phyloP scores from a whole-genome alignment of 176 grass and related monocot species.

The Cenchrus americanus region DNA sequence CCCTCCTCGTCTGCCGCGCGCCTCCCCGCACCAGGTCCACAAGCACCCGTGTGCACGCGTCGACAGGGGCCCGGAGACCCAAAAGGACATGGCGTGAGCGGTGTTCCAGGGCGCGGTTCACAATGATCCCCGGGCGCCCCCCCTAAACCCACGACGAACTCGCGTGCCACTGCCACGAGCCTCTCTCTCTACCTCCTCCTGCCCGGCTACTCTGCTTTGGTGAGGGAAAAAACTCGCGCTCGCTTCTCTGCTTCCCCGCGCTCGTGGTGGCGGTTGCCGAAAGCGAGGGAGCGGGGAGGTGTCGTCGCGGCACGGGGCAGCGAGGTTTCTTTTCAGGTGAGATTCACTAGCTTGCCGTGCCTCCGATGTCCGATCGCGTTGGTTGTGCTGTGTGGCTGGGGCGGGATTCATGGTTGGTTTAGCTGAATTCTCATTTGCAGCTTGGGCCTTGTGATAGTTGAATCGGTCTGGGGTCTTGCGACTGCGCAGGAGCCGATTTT shows the following conservation, averaged over 20 bases:
- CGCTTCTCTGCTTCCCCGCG: neutral
- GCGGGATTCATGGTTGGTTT: slow-evolving; percentile 18
- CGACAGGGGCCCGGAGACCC: neutral
- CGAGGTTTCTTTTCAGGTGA: neutral
- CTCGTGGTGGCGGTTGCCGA: slow-evolving; percentile 5
- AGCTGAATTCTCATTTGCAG: neutral
- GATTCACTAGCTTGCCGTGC: neutral
- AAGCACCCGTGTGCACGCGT: neutral
- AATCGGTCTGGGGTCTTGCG: neutral
- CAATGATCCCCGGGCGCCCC: neutral
- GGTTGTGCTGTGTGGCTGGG: neutral
- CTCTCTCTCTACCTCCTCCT: too few relatives aligned
- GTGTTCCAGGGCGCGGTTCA: neutral
- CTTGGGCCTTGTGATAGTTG: neutral
- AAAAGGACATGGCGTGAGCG: too few relatives aligned
- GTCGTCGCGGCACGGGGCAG: slow-evolving; percentile 5
- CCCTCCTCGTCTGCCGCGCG: neutral
- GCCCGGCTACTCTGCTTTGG: too few relatives aligned
- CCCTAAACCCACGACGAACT: slow-evolving; percentile 27
- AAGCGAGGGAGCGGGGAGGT: neutral
- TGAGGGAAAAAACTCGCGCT: too few relatives aligned
- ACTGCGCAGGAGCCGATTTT: neutral
- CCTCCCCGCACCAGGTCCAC: slow-evolving; percentile 9
- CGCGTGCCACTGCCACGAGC: slow-evolving; percentile 27
- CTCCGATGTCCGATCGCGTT: slow-evolving; percentile 15